Base-by-base conservation (phyloP, 495 filamentous ascomycete species). In the Trichoderma parareesei region DNA sequence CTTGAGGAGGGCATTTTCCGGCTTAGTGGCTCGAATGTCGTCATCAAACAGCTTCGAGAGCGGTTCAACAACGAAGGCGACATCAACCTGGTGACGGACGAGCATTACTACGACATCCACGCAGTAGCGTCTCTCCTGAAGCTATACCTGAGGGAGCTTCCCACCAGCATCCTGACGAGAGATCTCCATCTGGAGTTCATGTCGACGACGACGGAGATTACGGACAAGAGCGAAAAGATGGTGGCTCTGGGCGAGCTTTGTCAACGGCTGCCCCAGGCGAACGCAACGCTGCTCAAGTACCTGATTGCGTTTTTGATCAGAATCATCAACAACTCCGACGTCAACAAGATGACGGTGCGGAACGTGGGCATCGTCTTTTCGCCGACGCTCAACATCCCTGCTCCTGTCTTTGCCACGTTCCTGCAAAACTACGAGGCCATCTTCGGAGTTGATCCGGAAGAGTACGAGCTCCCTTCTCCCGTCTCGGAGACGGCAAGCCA, bases 331-430 rank as follows among this genome's bases (percentile, higher is more conserved):
- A 90, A 97, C 67, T 83, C 91, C 3, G 88, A 92, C 67, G 80
- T 89, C 69, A 98, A 98, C 78, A 98, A 97, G 79, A 98, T 98
- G 94, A 96, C 88, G 5, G 90, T 97, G 63, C 86, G 94, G 46
- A 98, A 98, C 74, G 92, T 98, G 61, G 92, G 94, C 68, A 98
- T 98, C 67, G 93, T 98, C 64, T 98, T 98, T 76, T 94, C 95
- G n/a, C 94, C 94, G 2, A 98, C 95, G 0, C 83, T 98, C 41
- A 98, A 98, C 75, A 97, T 98, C 48, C 93, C 95, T 0, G 91
- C 92, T 1, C 93, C 95, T 16, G 89, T 98, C 7, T 96, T 98
- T 70, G 92, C 92, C 2, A 81, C 92, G 76, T 94, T 98, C 75
- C 82, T 98, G 42, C 92, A 93, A 62, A 92, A 98, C 68, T 96